Conservation (phyloP, 2,329 filamentous ascomycete genomes). For the Monosporascus cannonballus region DNA sequence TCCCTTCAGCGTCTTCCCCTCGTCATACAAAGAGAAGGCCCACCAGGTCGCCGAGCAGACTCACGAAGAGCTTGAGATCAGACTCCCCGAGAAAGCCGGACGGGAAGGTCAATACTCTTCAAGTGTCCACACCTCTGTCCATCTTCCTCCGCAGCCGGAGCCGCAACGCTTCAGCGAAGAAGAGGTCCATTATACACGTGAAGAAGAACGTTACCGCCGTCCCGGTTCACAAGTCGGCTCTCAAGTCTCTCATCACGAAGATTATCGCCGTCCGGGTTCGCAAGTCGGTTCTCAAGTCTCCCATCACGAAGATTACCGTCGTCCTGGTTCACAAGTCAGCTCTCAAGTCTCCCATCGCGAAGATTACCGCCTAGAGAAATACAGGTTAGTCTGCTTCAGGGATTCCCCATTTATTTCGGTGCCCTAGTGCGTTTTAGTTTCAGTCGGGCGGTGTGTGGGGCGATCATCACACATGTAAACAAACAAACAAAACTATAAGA, state of each 20-base stretch:
- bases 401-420: background rate
- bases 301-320: constrained; percentile 40
- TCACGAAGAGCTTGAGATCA: constrained; percentile 86
- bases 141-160: constrained; percentile 59
- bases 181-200: constrained; percentile 75
- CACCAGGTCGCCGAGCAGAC: constrained; percentile 54
- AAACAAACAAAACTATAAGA: background rate
- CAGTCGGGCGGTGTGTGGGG: too few species aligned
- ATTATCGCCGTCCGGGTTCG: constrained; percentile 27
- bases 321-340: too few species aligned
- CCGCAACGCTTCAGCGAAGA: constrained; percentile 63
- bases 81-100: constrained; percentile 78
- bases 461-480: background rate
- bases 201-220: constrained; percentile 71
- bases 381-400: constrained; percentile 39
- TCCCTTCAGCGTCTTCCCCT: constrained; percentile 99
- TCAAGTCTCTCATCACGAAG: constrained; percentile 31
- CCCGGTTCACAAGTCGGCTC: constrained; percentile 48
- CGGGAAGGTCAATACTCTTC: constrained; percentile 93
- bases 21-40: constrained; percentile 71
- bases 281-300: too few species aligned
- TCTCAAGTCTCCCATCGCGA: constrained; percentile 28
- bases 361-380: constrained; percentile 41
- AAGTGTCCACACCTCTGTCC: constrained; percentile 50
- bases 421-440: too few species aligned